Base-by-base conservation (phyloP, 257 asterid species). In the Thymus quinquecostatus region DNA sequence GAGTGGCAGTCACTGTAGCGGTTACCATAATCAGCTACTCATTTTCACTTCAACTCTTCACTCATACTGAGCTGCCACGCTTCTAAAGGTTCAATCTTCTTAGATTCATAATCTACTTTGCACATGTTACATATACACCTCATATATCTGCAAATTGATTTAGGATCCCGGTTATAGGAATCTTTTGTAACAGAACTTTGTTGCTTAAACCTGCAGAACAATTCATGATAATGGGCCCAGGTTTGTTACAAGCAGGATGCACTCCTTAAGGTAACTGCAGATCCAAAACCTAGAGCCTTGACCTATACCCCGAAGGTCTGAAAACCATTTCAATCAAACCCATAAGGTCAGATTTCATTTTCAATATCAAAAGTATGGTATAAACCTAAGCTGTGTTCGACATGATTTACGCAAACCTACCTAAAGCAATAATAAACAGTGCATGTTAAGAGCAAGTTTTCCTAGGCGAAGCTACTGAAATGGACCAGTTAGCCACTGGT, bases 271-370 rank as follows among this genome's bases (percentile, higher is more conserved):
- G 41, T 38, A 38, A 38, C 41, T 38, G 41, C 7, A 49, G 13
- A 49, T 27, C 21, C 55, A 13, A 49, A 27, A 13, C 55, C 55
- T 49, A 49, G 55, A 49, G 55, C 13, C 13, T 13, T 11, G 6
- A 49, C 21, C 55, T 49, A 13, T 48, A 13, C 8, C 14, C 55
- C 12, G 27, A 49, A 21, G 28, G 55, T 49, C 55, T 49, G 55
- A 12, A 2, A 49, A 49, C 28, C 55, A 49, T 49, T 49, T 13
- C 55, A 13, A 49, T 6, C 55, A 49, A 49, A 13, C 28, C 55
- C 55, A 49, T n/a, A 63, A 49, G 50, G 10, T 30, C 60, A 28
- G 50, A 66, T 53, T 73, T 60, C 70, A 70, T 40, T 51, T 59
- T 64, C 43, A 2, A 50, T 38, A 77, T 41, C 60, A 64, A 9